A percentile compares a stretch with the other conserved stretches of the same genome.
phyloP scores from a whole-genome alignment of 768 basidiomycete genomes.

The Brasilioporus rufonigricans region DNA sequence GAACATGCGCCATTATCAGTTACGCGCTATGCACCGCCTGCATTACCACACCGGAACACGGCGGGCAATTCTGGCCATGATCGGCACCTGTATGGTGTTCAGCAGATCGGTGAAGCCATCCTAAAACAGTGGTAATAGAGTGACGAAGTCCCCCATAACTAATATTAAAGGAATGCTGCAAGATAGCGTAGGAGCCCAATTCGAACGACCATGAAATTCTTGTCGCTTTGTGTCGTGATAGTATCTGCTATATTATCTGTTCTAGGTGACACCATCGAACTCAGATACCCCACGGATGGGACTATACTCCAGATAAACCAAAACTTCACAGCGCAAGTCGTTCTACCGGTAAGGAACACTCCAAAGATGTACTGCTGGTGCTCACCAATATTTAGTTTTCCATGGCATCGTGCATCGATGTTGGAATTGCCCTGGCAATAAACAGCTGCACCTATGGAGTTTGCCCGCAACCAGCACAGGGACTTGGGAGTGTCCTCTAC shows the following conservation, averaged over 20 bases:
- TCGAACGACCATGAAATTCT: too few relatives aligned
- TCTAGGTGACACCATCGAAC: constrained; percentile 4
- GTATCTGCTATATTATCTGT: not conserved
- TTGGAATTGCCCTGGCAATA: constrained; percentile 22
- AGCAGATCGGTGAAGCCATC: not conserved
- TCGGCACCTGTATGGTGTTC: not conserved
- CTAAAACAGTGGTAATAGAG: not conserved
- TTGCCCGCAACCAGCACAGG: constrained; percentile 15
- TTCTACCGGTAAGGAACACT: constrained; percentile 9
- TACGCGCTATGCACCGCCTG: too few relatives aligned
- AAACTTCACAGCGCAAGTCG: constrained; percentile 14
- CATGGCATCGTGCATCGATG: constrained; percentile 15
- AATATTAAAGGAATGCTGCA: not conserved
- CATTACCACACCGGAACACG: not conserved
- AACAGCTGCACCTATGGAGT: constrained; percentile 12
- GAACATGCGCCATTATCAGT: not conserved
- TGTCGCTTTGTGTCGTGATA: too few relatives aligned
- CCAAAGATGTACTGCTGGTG: not conserved
- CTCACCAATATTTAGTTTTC: constrained; percentile 11
- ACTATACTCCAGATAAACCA: constrained; percentile 12
- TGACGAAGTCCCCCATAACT: not conserved
- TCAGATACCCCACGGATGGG: constrained; percentile 19
- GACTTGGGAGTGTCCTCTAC: constrained; percentile 18
- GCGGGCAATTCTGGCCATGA: constrained; percentile 12
- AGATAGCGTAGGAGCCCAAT: not conserved